These are phyloP conservation scores for Dillenia suffruticosa DNA, from an alignment of 164 flowering plant genomes.

Conservation along the genomic window DNA sequence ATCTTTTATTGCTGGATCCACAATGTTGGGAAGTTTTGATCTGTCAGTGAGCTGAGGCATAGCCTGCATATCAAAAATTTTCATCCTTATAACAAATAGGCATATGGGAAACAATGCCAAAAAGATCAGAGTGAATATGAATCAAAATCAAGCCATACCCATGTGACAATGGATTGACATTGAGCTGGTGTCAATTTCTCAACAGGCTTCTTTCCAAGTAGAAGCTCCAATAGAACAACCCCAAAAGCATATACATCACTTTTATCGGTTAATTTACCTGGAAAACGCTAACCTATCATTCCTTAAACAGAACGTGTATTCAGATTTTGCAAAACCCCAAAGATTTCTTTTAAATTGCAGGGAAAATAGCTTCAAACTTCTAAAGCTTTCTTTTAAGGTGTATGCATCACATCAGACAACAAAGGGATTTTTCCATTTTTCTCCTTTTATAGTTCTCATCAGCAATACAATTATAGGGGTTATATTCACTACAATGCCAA, in stretches of 20 bases:
- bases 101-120: neutral
- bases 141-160: constrained; percentile 46
- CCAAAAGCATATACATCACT: constrained; percentile 98
- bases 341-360: too few relatives aligned
- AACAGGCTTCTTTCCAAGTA: constrained; percentile 81
- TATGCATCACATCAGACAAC: too few relatives aligned
- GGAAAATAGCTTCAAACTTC: too few relatives aligned
- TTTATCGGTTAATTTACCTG: constrained; percentile 93
- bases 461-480: too few relatives aligned
- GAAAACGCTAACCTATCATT: neutral
- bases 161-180: constrained; percentile 89
- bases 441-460: too few relatives aligned
- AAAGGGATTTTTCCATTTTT: too few relatives aligned
- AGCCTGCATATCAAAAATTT: constrained; percentile 57
- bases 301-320: too few relatives aligned
- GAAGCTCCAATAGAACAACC: constrained; percentile 84
- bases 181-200: constrained; percentile 72
- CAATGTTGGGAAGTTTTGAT: constrained; percentile 81
- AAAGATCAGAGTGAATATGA: neutral
- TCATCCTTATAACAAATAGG: neutral
- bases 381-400: too few relatives aligned
- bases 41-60: constrained; percentile 98
- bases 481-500: too few relatives aligned
- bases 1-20: constrained; percentile 79
- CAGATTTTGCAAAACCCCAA: too few relatives aligned